phyloP scores from a whole-genome alignment of 1,284 basidiomycete species.

The Rhizoctonia solani region DNA sequence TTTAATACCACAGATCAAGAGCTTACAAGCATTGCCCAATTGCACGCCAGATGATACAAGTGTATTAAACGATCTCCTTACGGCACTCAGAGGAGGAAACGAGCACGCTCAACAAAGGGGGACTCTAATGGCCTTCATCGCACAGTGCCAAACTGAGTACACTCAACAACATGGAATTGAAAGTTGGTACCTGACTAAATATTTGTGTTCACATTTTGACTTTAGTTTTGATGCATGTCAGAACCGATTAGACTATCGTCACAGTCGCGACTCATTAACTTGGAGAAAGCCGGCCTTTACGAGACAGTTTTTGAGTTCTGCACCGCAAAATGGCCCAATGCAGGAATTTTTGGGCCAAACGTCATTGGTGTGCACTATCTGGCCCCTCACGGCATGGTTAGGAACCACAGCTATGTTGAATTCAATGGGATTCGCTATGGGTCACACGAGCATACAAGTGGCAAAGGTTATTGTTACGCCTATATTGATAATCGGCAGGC shows the following conservation, averaged over 20 bases:
- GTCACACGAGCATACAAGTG: not conserved
- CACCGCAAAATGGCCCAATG: slow-evolving; percentile 3
- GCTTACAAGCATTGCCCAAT: not conserved
- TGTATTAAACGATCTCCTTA: not conserved
- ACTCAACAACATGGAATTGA: not conserved
- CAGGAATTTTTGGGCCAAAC: slow-evolving; percentile 19
- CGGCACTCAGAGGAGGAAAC: not conserved
- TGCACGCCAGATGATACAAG: not conserved
- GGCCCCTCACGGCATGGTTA: not conserved
- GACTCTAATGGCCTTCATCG: slow-evolving; percentile 3
- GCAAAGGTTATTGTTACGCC: slow-evolving; percentile 20
- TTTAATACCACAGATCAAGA: not conserved
- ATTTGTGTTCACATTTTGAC: not conserved
- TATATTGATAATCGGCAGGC: not conserved
- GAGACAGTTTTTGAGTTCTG: not conserved
- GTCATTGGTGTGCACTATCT: not conserved
- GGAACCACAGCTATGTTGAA: slow-evolving; percentile 24
- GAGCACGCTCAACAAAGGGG: slow-evolving; percentile 15
- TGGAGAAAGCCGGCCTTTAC: not conserved
- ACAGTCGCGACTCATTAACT: slow-evolving; percentile 1
- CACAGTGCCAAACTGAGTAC: slow-evolving; percentile 14
- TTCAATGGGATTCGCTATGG: slow-evolving; percentile 5
- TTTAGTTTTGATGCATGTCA: not conserved
- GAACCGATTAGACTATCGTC: not conserved
- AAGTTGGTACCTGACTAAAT: not conserved